Conservation (phyloP, 1,284 basidiomycete genomes). For the Moesziomyces antarcticus region DNA sequence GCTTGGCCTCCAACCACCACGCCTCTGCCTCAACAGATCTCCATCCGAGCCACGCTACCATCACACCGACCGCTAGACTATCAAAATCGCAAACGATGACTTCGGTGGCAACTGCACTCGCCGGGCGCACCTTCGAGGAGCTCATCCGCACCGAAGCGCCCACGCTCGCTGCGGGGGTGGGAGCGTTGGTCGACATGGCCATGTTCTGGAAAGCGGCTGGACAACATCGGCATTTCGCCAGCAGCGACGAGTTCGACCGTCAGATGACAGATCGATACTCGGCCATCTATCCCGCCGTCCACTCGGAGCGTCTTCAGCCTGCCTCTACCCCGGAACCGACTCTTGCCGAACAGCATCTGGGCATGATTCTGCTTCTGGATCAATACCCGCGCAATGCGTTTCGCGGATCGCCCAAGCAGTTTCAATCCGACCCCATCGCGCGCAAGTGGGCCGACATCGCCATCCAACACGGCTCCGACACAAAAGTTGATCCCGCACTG, state of each 20-base stretch:
- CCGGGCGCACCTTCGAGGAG: constrained; percentile 25
- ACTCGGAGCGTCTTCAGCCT: constrained; percentile 8
- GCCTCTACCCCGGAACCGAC: neutral
- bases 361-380: constrained; percentile 41
- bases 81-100: neutral
- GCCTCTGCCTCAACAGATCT: no score
- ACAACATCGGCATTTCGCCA: constrained; percentile 29
- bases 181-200: constrained; percentile 30
- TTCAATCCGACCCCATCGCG: constrained; percentile 21
- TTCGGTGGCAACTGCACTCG: constrained; percentile 7
- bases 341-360: constrained; percentile 27
- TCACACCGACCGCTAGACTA: no score
- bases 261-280: constrained; percentile 30
- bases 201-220: constrained; percentile 40
- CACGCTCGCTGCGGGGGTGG: constrained; percentile 16
- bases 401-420: constrained; percentile 25
- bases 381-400: constrained; percentile 41
- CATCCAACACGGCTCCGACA: constrained; percentile 14
- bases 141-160: constrained; percentile 25
- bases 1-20: no score
- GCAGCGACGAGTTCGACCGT: constrained; percentile 24
- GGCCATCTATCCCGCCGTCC: constrained; percentile 18
- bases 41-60: no score
- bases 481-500: constrained; percentile 8
- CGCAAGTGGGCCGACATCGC: constrained; percentile 36